Evolutionary conservation across 1,139 yeast genomes (phyloP).

Genomic region (Diutina neorugosa): DNA sequence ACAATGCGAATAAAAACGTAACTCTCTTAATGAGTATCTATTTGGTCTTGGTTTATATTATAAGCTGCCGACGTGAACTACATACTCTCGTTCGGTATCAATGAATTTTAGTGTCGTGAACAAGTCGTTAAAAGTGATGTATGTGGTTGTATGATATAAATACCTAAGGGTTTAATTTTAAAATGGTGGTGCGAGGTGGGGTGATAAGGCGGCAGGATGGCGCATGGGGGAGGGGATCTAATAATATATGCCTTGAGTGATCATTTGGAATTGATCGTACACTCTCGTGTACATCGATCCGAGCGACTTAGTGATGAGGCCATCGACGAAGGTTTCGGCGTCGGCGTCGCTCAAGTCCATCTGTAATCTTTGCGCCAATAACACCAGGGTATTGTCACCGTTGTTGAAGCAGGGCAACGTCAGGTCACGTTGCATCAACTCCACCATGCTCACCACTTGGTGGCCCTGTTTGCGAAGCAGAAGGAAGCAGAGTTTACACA

Average conservation of each 20-base stretch:
- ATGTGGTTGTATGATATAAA: neutral
- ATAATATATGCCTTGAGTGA: constrained; percentile 89
- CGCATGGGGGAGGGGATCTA: constrained; percentile 10
- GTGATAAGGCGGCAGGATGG: neutral
- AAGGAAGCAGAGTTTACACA: constrained; percentile 63
- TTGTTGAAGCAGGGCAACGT: constrained; percentile 82
- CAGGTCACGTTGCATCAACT: constrained; percentile 87
- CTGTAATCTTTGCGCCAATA: constrained; percentile 71
- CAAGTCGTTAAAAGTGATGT: no score
- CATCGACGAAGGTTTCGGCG: constrained; percentile 67
- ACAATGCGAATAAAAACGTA: no score
- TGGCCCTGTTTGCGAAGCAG: constrained; percentile 62
- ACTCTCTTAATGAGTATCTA: no score
- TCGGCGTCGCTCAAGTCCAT: constrained; percentile 63
- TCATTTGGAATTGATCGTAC: constrained; percentile 86
- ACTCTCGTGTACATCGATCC: constrained; percentile 87
- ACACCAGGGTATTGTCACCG: constrained; percentile 72
- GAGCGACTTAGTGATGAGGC: constrained; percentile 63
- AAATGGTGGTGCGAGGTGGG: neutral
- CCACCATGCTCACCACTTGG: constrained; percentile 69
- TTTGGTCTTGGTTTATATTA: no score
- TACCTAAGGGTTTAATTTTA: neutral
- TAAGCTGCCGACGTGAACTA: no score
- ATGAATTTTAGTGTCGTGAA: no score
- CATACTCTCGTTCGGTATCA: no score